Evolutionary conservation across 495 filamentous ascomycete genomes (phyloP), one percentile per base, ranked within the genome.

Genomic region (Astrothelium macrocarpum): DNA sequence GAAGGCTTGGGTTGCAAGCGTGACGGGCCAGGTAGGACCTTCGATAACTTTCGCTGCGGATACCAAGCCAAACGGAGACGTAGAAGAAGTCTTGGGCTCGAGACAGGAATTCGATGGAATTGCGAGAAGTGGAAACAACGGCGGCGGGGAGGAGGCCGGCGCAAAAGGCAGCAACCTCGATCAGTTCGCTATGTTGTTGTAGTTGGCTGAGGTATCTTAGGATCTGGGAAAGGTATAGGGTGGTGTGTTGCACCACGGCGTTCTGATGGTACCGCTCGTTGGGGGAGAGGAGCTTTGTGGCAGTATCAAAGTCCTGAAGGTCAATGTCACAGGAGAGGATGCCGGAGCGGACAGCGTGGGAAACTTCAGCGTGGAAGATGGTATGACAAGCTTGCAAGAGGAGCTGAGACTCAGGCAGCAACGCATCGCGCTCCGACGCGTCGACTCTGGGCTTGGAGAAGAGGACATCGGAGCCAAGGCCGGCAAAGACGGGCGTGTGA

Each of bases 131-230:
- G 20, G 49, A 56, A 56, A 56, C 49, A 20, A 56, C 49, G 7
- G 49, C 49, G 49, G 49, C 49, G 49, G 49, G 49, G 20, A 56
- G 49, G 23, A 56, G 49, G 16, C 49, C 49, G 49, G 49, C 49
- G 49, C 49, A 56, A 56, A 56, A 56, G 20, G 49, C 49, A 56
- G 49, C 49, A 56, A 56, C 49, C 49, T 56, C 49, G 49, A 56
- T 20, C 49, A 56, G 29, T 56, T 56, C 49, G 49, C 49, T 16
- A 56, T 56, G 49, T 56, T 56, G 49, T 28, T 56, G 49, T 29
- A 56, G 20, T 56, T 56, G 49, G 25, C 49, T 25, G 49, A 56
- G 49, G 4, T 56, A 56, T 56, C 49, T 56, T 56, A 56, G 49
- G 49, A 56, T 56, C 49, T 56, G 49, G 29, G 49, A 56, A 25